Percentiles rank a stretch among this genome's conserved stretches.
Evolutionary conservation across 2,329 filamentous ascomycete genomes (phyloP).

Genomic region (Neonectria neomacrospora): DNA sequence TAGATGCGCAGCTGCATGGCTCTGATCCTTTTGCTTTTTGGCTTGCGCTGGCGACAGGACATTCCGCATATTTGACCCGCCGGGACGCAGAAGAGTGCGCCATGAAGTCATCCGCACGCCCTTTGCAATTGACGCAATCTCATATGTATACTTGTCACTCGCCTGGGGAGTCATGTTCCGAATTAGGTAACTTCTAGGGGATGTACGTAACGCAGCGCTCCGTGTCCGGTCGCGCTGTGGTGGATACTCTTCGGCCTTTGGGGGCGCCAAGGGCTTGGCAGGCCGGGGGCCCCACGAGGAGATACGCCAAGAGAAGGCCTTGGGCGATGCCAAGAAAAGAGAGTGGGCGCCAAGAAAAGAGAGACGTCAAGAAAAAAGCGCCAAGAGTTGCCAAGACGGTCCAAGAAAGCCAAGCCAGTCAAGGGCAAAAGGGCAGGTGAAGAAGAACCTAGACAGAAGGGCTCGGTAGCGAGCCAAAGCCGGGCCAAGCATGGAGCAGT

Average conservation of each 20-base stretch:
- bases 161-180: not conserved
- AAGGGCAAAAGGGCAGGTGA: not conserved
- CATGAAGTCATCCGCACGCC: not conserved
- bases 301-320: not conserved
- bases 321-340: not conserved
- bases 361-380: not conserved
- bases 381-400: not conserved
- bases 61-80: not conserved
- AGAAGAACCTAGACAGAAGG: slow-evolving; percentile 11
- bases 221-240: not conserved
- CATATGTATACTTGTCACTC: too few species aligned
- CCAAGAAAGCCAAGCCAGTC: slow-evolving; percentile 14
- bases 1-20: not conserved
- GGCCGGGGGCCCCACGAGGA: not conserved
- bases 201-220: not conserved
- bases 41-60: not conserved
- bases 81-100: not conserved
- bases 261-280: slow-evolving; percentile 6
- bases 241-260: not conserved
- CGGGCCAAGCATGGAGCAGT: slow-evolving; percentile 9
- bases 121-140: slow-evolving; percentile 8
- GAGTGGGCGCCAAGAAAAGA: not conserved
- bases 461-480: slow-evolving; percentile 5
- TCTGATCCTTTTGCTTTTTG: not conserved
- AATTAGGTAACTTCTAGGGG: not conserved